These are phyloP conservation scores for Sclerotinia sclerotiorum DNA, from an alignment of 2,329 filamentous ascomycete species.

Conservation along the genomic window DNA sequence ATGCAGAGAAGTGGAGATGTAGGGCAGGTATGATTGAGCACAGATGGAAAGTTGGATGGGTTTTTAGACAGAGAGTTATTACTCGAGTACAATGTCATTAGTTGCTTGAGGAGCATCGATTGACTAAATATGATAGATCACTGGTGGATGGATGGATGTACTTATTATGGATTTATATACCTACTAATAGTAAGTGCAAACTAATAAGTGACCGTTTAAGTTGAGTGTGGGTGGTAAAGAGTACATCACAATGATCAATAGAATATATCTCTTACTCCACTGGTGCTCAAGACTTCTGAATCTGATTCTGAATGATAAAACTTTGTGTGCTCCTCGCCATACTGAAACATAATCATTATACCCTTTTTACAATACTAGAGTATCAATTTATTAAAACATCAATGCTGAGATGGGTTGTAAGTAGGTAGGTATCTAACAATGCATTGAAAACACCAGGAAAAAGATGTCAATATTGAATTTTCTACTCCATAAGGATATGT, in stretches of 20 bases:
- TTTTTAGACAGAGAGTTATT: too few species aligned
- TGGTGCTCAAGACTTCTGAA: too few species aligned
- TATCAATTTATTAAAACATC: neutral
- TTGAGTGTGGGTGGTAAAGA: neutral
- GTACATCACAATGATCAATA: neutral
- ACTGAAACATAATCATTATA: neutral
- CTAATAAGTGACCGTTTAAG: neutral
- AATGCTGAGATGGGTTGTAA: neutral
- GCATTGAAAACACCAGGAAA: neutral
- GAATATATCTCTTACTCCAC: too few species aligned
- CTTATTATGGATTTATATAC: too few species aligned
- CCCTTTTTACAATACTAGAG: neutral
- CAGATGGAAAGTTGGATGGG: neutral
- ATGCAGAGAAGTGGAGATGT: constrained; percentile 17
- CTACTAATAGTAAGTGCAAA: too few species aligned
- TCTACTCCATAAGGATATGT: neutral
- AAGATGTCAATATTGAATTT: constrained; percentile 1
- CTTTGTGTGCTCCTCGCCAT: neutral
- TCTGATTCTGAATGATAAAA: too few species aligned
- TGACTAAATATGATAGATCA: too few species aligned
- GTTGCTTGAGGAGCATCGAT: too few species aligned
- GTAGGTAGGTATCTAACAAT: neutral
- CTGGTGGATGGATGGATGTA: neutral
- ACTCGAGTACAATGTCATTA: too few species aligned
- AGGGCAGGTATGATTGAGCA: constrained; percentile 11